Evolutionary conservation across 768 basidiomycete species (phyloP).

Genomic region (Strobilomyces dryophilus): DNA sequence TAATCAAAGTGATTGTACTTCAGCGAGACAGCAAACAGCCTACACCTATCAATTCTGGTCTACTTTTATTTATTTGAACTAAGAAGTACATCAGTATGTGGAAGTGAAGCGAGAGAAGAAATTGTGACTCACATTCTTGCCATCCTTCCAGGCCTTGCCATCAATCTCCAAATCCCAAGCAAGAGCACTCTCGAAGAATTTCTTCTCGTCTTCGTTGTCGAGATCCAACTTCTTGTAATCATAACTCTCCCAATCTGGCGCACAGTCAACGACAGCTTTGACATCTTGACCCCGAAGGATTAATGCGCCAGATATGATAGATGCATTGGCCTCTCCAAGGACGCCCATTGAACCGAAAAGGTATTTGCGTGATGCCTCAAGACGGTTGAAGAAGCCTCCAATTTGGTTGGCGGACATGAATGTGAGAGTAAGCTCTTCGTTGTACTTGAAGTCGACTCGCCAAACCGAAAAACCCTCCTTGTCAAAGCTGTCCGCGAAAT

Average conservation of each 20-base stretch:
- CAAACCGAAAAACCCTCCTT: conserved; percentile 84
- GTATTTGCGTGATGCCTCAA: conserved; percentile 96
- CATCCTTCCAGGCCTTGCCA: conserved; percentile 89
- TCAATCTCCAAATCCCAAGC: conserved; percentile 91
- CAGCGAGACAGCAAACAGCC: conserved; percentile 9
- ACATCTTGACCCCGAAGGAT: conserved; percentile 79
- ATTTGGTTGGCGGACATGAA: conserved; percentile 97
- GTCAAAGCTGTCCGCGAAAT: conserved; percentile 60
- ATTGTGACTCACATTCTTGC: conserved; percentile 74
- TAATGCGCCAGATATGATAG: conserved; percentile 75
- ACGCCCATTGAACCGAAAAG: conserved; percentile 93
- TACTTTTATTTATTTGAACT: conserved; percentile 22
- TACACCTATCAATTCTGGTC: conserved; percentile 24
- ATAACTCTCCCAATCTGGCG: conserved; percentile 93
- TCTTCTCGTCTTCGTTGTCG: conserved; percentile 68
- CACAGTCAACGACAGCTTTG: conserved; percentile 67
- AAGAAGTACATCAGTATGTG: background rate
- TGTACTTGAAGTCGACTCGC: conserved; percentile 97
- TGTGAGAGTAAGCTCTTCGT: conserved; percentile 82
- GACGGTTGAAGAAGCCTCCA: conserved; percentile 94
- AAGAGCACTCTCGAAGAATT: conserved; percentile 87
- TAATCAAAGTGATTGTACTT: background rate
- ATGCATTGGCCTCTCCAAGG: conserved; percentile 74
- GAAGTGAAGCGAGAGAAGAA: background rate
- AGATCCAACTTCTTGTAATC: conserved; percentile 74